phyloP scores from a whole-genome alignment of 495 filamentous ascomycete species.

The Trichoderma asperelloides region DNA sequence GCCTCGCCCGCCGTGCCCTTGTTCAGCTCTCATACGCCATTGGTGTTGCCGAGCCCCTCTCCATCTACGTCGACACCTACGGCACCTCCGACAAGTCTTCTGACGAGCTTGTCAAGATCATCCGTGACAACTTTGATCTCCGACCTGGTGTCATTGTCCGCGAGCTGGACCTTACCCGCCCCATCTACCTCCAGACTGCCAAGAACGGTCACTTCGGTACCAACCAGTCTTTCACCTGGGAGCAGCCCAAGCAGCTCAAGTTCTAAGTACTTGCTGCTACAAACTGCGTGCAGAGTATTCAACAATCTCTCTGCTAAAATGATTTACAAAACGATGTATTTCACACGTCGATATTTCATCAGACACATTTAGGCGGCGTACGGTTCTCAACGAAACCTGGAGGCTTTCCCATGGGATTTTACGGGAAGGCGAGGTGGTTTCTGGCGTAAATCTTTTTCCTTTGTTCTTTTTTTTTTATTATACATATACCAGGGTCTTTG shows the following conservation, averaged over 20 bases:
- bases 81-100: slow-evolving; percentile 66
- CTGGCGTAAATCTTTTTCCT: slow-evolving; percentile 20
- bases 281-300: slow-evolving; percentile 24
- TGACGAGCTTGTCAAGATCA: slow-evolving; percentile 83
- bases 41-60: slow-evolving; percentile 93
- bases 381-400: slow-evolving; percentile 35
- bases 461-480: slow-evolving; percentile 13
- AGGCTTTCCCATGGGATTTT: slow-evolving; percentile 18
- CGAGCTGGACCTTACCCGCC: slow-evolving; percentile 88
- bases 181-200: slow-evolving; percentile 96
- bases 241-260: slow-evolving; percentile 91
- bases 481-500: slow-evolving; percentile 1
- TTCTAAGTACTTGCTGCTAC: slow-evolving; percentile 49
- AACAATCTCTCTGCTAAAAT: slow-evolving; percentile 23
- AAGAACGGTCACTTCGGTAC: slow-evolving; percentile 98
- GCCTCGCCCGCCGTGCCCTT: slow-evolving; percentile 80
- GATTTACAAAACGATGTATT: slow-evolving; percentile 14
- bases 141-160: slow-evolving; percentile 96
- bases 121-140: slow-evolving; percentile 92
- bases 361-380: slow-evolving; percentile 16
- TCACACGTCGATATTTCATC: slow-evolving; percentile 4
- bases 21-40: slow-evolving; percentile 99
- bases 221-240: slow-evolving; percentile 95
- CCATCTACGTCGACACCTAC: slow-evolving; percentile 80
- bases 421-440: slow-evolving; percentile 1